phyloP scores from a whole-genome alignment of 805 yeast genomes.

The Schizosaccharomyces octosporus region DNA sequence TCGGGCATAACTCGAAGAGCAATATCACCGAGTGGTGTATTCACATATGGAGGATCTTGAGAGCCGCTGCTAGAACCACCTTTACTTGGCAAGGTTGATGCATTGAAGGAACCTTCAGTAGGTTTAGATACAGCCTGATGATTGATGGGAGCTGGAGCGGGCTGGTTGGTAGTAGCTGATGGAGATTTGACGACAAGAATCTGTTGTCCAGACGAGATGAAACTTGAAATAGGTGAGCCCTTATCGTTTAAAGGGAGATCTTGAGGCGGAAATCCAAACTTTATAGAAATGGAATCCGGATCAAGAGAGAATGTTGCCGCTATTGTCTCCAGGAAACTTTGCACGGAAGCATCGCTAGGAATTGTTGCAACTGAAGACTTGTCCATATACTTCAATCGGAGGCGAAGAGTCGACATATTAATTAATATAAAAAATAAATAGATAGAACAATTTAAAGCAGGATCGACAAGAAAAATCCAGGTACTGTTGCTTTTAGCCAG shows the following conservation, averaged over 20 bases:
- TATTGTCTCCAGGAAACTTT: background rate
- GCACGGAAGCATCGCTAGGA: background rate
- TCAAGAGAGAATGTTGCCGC: background rate
- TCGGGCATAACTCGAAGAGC: constrained; percentile 39
- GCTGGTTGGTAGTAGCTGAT: constrained; percentile 5
- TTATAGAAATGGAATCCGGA: background rate
- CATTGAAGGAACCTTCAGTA: background rate
- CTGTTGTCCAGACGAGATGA: background rate
- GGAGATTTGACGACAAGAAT: background rate
- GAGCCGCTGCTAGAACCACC: background rate
- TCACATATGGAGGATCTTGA: background rate
- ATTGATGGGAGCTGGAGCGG: background rate
- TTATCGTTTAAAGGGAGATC: background rate
- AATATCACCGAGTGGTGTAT: constrained; percentile 9
- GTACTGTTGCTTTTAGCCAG: too few species aligned
- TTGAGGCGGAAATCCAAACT: background rate
- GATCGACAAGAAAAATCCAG: too few species aligned
- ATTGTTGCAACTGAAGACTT: background rate
- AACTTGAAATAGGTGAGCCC: background rate
- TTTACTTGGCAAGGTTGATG: too few species aligned
- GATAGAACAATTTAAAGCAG: too few species aligned
- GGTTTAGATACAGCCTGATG: background rate
- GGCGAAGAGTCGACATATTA: background rate
- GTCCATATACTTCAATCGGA: background rate
- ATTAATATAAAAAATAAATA: too few species aligned